These are phyloP conservation scores for Cyclotella atomus DNA, from an alignment of 108 stramenopile genomes.

Conservation along the genomic window DNA sequence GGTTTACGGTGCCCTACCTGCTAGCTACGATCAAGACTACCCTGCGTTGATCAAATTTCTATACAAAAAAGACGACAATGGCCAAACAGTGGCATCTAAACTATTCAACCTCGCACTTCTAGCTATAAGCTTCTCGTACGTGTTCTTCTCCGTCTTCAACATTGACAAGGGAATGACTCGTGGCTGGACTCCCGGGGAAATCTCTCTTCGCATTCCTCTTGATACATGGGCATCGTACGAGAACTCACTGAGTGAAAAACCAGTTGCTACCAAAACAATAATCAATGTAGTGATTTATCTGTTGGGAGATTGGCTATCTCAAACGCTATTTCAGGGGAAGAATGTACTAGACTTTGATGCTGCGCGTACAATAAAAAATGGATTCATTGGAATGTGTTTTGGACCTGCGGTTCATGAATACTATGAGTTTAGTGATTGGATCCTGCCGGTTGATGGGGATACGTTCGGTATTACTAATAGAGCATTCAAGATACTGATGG, in stretches of 20 bases:
- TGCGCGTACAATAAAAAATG: conserved; percentile 82
- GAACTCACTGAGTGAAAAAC: conserved; percentile 76
- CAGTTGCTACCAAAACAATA: conserved; percentile 90
- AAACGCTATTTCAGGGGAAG: conserved; percentile 82
- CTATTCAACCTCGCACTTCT: conserved; percentile 80
- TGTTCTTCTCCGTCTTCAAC: conserved; percentile 72
- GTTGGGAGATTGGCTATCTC: conserved; percentile 94
- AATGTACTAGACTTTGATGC: conserved; percentile 90
- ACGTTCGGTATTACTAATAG: conserved; percentile 70
- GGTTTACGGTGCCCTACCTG: neutral
- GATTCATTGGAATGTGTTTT: conserved; percentile 92
- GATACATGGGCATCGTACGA: conserved; percentile 92
- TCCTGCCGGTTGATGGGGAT: conserved; percentile 86
- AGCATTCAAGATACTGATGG: conserved; percentile 94
- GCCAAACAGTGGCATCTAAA: conserved; percentile 54
- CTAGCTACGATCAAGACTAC: conserved; percentile 15
- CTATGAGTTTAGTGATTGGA: conserved; percentile 92
- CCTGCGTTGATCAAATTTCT: conserved; percentile 38
- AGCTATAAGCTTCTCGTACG: conserved; percentile 71
- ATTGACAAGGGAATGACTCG: conserved; percentile 88
- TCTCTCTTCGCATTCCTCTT: conserved; percentile 83
- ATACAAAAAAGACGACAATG: conserved; percentile 37
- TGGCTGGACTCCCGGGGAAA: conserved; percentile 84
- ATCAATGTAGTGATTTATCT: conserved; percentile 96
- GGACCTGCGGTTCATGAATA: conserved; percentile 95